Evolutionary conservation across 2,329 filamentous ascomycete species (phyloP).

Genomic region (Calonectria pseudoturangicola): DNA sequence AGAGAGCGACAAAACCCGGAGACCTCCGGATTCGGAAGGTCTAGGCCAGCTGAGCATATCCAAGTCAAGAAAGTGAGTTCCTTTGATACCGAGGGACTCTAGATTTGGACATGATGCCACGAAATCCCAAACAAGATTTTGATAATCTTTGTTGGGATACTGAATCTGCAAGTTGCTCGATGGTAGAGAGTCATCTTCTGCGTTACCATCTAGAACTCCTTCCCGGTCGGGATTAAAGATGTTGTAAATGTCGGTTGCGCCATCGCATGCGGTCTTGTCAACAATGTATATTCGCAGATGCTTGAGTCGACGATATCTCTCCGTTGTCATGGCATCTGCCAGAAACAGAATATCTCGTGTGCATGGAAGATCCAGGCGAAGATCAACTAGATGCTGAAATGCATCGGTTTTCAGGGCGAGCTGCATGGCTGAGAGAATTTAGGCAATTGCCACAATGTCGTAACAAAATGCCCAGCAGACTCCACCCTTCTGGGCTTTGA

Average conservation of each 20-base stretch:
- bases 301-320: constrained; percentile 5
- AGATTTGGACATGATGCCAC: constrained; percentile 23
- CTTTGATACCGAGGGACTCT: constrained; percentile 10
- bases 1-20: not conserved
- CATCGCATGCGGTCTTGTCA: not conserved
- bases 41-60: constrained; percentile 4
- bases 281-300: not conserved
- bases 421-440: not conserved
- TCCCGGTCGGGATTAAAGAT: not conserved
- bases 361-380: constrained; percentile 9
- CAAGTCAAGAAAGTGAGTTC: constrained; percentile 13
- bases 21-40: not conserved
- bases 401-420: not conserved
- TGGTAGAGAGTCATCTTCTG: not conserved
- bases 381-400: constrained; percentile 8
- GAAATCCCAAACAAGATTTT: constrained; percentile 15
- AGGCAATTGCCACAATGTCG: constrained; percentile 3
- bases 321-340: not conserved
- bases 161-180: constrained; percentile 11
- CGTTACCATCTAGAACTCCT: not conserved
- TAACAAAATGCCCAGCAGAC: constrained; percentile 2
- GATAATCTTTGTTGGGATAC: constrained; percentile 17
- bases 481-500: not conserved
- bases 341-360: constrained; percentile 7
- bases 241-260: not conserved